Percentiles rank a stretch among this genome's conserved stretches.
These are phyloP conservation scores for Solanum sejunctum DNA, from an alignment of 257 asterid genomes.

Conservation along the genomic window DNA sequence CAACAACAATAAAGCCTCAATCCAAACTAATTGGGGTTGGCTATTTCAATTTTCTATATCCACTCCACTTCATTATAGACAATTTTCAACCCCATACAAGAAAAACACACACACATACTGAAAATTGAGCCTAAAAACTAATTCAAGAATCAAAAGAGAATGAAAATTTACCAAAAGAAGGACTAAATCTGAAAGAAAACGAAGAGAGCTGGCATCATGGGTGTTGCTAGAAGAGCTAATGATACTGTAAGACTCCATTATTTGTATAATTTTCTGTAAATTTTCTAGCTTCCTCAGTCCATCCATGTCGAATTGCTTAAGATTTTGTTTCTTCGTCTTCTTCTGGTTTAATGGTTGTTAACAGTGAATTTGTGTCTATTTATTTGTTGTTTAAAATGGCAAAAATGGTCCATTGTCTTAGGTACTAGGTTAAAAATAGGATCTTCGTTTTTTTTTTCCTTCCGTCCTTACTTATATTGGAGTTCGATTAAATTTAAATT, in stretches of 20 bases:
- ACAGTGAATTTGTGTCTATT: too few species aligned
- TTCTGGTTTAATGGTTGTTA: too few species aligned
- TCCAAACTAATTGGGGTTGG: background rate
- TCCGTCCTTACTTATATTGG: rapidly evolving
- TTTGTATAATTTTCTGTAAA: slow-evolving; percentile 38
- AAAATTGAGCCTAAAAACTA: background rate
- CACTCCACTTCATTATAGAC: background rate
- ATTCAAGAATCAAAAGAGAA: background rate
- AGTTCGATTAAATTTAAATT: too few species aligned
- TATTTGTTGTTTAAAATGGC: too few species aligned
- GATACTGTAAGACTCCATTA: slow-evolving; percentile 41
- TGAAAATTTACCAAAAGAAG: slow-evolving; percentile 31
- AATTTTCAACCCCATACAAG: background rate
- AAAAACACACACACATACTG: background rate
- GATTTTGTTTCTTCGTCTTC: background rate
- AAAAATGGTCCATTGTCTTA: too few species aligned
- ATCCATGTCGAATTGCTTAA: slow-evolving; percentile 29
- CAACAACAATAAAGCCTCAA: background rate
- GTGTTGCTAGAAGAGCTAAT: slow-evolving; percentile 10
- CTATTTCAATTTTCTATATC: background rate
- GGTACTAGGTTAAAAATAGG: too few species aligned
- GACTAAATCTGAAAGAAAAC: slow-evolving; percentile 61
- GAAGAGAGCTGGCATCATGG: slow-evolving; percentile 30
- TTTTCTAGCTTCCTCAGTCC: slow-evolving; percentile 54
- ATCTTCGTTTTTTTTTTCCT: too few species aligned